Percentiles rank a stretch among this genome's conserved stretches.
These are phyloP conservation scores for Arachis monticola DNA, from an alignment of 331 rosid species.

Conservation along the genomic window DNA sequence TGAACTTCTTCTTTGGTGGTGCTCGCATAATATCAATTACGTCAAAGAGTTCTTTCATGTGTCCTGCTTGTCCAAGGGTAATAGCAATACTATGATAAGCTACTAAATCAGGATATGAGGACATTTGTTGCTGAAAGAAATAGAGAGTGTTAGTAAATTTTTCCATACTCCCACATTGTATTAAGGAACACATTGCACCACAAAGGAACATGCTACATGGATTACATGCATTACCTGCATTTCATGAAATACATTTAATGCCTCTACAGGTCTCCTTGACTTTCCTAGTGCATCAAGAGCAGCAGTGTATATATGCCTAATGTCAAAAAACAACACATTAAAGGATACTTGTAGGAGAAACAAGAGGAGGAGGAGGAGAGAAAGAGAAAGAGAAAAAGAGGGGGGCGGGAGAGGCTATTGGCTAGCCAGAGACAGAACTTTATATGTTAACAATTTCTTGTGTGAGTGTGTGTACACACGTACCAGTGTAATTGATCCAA, in stretches of 20 bases:
- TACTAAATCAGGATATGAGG: constrained; percentile 91
- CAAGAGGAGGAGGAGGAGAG: neutral
- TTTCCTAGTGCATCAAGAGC: constrained; percentile 92
- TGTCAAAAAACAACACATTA: constrained; percentile 30
- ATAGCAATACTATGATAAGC: constrained; percentile 90
- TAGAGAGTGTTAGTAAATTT: constrained; percentile 39
- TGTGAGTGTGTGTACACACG: neutral
- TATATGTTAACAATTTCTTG: neutral
- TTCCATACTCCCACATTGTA: constrained; percentile 23
- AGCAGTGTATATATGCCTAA: constrained; percentile 79
- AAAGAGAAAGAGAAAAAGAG: too few relatives aligned
- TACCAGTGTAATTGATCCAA: constrained; percentile 3
- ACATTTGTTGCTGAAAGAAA: constrained; percentile 80
- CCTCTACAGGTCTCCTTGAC: constrained; percentile 93
- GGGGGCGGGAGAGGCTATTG: neutral
- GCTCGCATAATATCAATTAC: constrained; percentile 86
- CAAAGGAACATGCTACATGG: constrained; percentile 24
- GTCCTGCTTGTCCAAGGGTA: constrained; percentile 96
- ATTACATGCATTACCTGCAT: constrained; percentile 70
- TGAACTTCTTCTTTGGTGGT: constrained; percentile 82
- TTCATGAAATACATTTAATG: constrained; percentile 73
- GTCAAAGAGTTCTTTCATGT: constrained; percentile 88
- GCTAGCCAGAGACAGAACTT: constrained; percentile 23
- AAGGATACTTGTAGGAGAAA: neutral
- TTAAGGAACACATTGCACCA: constrained; percentile 32